A percentile compares a stretch with the other conserved stretches of the same genome.
These are phyloP conservation scores for Aspergillus candidus DNA, from an alignment of 2,329 filamentous ascomycete genomes.

Conservation along the genomic window DNA sequence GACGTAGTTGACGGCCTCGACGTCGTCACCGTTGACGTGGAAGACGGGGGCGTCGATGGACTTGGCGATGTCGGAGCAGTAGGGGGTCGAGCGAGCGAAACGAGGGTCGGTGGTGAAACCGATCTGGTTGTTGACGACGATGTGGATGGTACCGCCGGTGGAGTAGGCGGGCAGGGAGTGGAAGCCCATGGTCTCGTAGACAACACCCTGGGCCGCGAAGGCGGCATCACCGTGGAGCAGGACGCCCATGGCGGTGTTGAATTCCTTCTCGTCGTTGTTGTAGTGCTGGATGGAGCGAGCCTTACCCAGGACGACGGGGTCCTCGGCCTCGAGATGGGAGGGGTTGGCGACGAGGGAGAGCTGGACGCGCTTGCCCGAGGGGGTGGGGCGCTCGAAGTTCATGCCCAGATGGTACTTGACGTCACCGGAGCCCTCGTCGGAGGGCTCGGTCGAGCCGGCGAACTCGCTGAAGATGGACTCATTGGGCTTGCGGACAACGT, in stretches of 20 bases:
- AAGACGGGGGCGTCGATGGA: conserved; percentile 97
- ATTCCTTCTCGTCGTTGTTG: conserved; percentile 90
- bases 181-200: conserved; percentile 98
- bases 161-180: conserved; percentile 93
- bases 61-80: conserved; percentile 99
- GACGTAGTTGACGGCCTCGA: conserved; percentile 96
- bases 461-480: conserved; percentile 99
- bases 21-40: conserved; percentile 98
- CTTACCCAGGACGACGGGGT: conserved; percentile 95
- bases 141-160: conserved; percentile 92
- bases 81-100: conserved; percentile 93
- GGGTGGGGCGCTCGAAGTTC: conserved; percentile 98
- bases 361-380: conserved; percentile 98
- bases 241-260: conserved; percentile 88
- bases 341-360: conserved; percentile 97
- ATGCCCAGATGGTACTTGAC: conserved; percentile 99
- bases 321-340: conserved; percentile 95
- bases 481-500: conserved; percentile 98
- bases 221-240: conserved; percentile 95
- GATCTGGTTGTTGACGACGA: conserved; percentile 99
- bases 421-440: conserved; percentile 94
- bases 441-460: conserved; percentile 75
- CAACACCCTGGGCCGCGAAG: conserved; percentile 91
- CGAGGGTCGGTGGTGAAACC: conserved; percentile 98
- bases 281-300: conserved; percentile 97